Evolutionary conservation across 116 monocot species (phyloP).

Genomic region (Trichopus zeylanicus): DNA sequence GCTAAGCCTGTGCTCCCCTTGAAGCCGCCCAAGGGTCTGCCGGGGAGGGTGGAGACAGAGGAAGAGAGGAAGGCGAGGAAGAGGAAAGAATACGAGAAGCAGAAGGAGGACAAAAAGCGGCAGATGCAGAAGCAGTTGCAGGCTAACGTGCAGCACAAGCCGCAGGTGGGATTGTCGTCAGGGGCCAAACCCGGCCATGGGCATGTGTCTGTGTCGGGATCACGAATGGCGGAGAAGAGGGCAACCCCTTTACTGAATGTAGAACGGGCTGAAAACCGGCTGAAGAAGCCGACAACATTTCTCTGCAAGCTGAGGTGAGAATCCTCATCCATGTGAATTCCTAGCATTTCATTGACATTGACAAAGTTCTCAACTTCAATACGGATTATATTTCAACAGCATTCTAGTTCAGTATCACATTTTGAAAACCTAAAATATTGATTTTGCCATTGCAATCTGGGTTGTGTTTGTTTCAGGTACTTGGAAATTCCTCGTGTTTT

Average conservation of each 20-base stretch:
- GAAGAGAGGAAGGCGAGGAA: conserved; percentile 76
- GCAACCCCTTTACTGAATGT: conserved; percentile 35
- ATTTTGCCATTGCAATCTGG: no score
- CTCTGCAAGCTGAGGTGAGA: conserved; percentile 89
- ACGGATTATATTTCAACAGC: no score
- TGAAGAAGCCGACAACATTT: conserved; percentile 91
- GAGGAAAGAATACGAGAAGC: conserved; percentile 76
- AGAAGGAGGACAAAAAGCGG: conserved; percentile 60
- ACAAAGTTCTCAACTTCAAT: background rate
- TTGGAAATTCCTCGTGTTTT: no score
- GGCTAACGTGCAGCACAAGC: conserved; percentile 67
- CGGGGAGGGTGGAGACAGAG: conserved; percentile 62
- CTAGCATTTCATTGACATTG: background rate
- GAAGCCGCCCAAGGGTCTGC: conserved; percentile 5
- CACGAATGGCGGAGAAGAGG: conserved; percentile 35
- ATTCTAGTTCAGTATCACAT: no score
- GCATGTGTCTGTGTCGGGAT: conserved; percentile 43
- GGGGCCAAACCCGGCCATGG: conserved; percentile 20
- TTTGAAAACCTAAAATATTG: no score
- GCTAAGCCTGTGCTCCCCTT: conserved; percentile 6
- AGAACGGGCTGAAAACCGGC: conserved; percentile 67
- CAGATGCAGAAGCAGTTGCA: conserved; percentile 72
- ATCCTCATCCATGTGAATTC: background rate
- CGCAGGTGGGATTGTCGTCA: conserved; percentile 22
- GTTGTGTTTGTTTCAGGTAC: no score